Evolutionary conservation across 2,329 filamentous ascomycete species (phyloP).

Genomic region (Penicillium polonicum): DNA sequence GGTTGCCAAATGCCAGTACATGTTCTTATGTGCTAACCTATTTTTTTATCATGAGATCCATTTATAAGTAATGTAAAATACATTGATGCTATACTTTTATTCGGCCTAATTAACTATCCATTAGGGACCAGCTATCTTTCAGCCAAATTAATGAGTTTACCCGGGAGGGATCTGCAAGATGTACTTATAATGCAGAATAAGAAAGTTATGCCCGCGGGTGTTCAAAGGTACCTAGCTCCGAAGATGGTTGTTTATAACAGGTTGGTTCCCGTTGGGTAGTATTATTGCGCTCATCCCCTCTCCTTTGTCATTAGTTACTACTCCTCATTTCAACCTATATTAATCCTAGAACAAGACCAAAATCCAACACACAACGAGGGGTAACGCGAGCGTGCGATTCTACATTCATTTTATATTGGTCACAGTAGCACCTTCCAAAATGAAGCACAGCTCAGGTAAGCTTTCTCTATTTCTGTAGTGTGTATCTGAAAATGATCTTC

Average conservation of each 20-base stretch:
- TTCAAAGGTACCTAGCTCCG: neutral
- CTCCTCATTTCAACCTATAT: neutral
- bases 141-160: neutral
- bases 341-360: neutral
- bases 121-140: neutral
- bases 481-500: neutral
- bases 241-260: neutral
- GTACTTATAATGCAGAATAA: neutral
- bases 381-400: neutral
- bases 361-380: neutral
- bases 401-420: neutral
- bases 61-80: neutral
- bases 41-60: neutral
- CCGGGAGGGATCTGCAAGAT: neutral
- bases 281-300: neutral
- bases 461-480: no score
- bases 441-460: neutral
- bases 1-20: neutral
- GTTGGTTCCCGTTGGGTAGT: neutral
- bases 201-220: neutral
- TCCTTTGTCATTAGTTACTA: neutral
- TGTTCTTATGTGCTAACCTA: neutral
- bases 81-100: neutral
- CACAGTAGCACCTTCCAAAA: neutral
- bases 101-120: neutral